Evolutionary conservation across 2,329 filamentous ascomycete genomes (phyloP).

Genomic region (Hymenoscyphus repandus): DNA sequence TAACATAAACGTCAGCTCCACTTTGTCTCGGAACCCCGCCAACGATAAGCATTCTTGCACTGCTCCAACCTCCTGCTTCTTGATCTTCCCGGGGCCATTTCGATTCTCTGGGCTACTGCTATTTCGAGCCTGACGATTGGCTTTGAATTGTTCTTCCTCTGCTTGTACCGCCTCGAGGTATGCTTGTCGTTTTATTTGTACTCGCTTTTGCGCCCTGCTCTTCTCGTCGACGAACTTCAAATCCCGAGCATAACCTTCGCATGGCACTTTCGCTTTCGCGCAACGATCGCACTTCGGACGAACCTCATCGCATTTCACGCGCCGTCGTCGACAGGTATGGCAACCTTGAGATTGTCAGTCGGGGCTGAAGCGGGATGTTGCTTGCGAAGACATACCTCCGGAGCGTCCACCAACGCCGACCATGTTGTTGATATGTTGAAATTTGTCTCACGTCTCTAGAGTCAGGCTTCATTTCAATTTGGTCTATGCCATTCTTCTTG

Average conservation of each 20-base stretch:
- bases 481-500: background rate
- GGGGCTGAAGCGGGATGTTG: background rate
- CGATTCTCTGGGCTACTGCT: too few species aligned
- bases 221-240: slow-evolving; percentile 20
- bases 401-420: slow-evolving; percentile 7
- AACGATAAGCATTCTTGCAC: slow-evolving; percentile 1
- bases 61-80: background rate
- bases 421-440: background rate
- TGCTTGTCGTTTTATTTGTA: slow-evolving; percentile 15
- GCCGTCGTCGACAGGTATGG: slow-evolving; percentile 12
- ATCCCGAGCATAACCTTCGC: slow-evolving; percentile 13
- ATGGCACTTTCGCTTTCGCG: slow-evolving; percentile 11
- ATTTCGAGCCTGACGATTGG: background rate
- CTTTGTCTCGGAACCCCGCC: background rate
- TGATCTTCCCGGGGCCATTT: background rate
- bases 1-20: slow-evolving; percentile 11
- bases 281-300: slow-evolving; percentile 12
- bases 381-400: slow-evolving; percentile 5
- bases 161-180: slow-evolving; percentile 16
- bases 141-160: slow-evolving; percentile 8
- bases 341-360: slow-evolving; percentile 4
- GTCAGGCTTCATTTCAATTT: background rate
- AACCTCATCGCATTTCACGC: slow-evolving; percentile 14
- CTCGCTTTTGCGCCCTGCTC: slow-evolving; percentile 13
- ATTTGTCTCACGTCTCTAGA: background rate